Conservation (phyloP, 208 protist genomes). For the Wallacemonas sp. region DNA sequence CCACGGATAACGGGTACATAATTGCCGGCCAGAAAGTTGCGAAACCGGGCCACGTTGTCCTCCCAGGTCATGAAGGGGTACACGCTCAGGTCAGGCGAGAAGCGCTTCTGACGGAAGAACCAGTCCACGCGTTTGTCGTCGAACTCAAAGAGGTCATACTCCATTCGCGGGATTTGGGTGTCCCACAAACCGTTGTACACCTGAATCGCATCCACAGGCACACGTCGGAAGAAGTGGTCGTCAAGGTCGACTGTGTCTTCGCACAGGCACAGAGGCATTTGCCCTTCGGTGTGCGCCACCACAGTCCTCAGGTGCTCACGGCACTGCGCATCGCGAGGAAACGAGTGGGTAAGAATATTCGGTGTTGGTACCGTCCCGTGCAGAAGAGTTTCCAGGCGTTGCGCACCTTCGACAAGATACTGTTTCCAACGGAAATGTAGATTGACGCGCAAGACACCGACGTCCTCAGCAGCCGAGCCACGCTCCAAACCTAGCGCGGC, state of each 20-base stretch:
- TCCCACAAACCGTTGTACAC: not conserved
- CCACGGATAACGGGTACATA: not conserved
- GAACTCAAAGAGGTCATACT: not conserved
- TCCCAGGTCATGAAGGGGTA: slow-evolving; percentile 2
- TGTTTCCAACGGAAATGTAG: not conserved
- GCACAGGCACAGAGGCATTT: slow-evolving; percentile 1
- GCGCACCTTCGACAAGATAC: not conserved
- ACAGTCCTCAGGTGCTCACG: not conserved
- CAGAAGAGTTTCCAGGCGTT: not conserved
- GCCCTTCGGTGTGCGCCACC: not conserved
- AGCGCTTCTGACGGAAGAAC: not conserved
- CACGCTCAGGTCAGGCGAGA: not conserved
- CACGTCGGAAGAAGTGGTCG: not conserved
- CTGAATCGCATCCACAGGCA: not conserved
- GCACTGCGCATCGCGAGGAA: not conserved
- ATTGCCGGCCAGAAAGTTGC: not conserved
- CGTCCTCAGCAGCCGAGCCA: not conserved
- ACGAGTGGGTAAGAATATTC: not conserved
- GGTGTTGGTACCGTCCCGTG: not conserved
- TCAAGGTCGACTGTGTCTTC: not conserved
- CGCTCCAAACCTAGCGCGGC: not conserved
- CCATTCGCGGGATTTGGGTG: not conserved
- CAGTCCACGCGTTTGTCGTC: not conserved
- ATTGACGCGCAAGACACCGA: not conserved
- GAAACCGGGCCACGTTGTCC: not conserved